phyloP scores from a whole-genome alignment of 352 stramenopile genomes.

The Globisporangium yorkense region DNA sequence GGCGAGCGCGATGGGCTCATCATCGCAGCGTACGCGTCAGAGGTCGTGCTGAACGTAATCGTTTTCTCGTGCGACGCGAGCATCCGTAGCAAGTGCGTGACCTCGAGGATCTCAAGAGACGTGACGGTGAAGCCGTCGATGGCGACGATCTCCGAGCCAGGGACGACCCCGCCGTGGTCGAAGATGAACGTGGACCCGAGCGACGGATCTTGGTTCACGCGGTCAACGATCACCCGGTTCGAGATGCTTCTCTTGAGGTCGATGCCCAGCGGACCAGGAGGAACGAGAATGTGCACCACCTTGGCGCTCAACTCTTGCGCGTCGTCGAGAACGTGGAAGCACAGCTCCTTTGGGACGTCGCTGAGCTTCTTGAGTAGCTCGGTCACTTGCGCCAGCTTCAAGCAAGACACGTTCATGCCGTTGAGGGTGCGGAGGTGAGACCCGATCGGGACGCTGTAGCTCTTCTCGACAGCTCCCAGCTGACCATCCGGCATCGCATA shows the following conservation, averaged over 20 bases:
- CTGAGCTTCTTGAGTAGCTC: constrained; percentile 43
- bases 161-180: constrained; percentile 38
- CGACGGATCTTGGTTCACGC: constrained; percentile 27
- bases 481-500: constrained; percentile 25
- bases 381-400: constrained; percentile 29
- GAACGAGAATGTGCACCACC: constrained; percentile 29
- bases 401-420: constrained; percentile 44
- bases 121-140: constrained; percentile 47
- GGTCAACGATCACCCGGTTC: constrained; percentile 40
- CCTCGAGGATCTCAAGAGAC: constrained; percentile 23
- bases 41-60: constrained; percentile 53
- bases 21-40: constrained; percentile 28
- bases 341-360: constrained; percentile 30
- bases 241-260: constrained; percentile 38
- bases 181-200: constrained; percentile 29
- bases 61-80: constrained; percentile 38
- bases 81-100: constrained; percentile 30
- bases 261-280: constrained; percentile 41
- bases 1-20: constrained; percentile 13
- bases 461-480: constrained; percentile 26
- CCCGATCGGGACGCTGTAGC: constrained; percentile 26
- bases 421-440: constrained; percentile 42
- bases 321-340: constrained; percentile 17
- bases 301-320: constrained; percentile 18
- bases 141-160: constrained; percentile 39